Evolutionary conservation across 1,139 yeast species (phyloP).

Genomic region (Meyerozyma smithsonii): DNA sequence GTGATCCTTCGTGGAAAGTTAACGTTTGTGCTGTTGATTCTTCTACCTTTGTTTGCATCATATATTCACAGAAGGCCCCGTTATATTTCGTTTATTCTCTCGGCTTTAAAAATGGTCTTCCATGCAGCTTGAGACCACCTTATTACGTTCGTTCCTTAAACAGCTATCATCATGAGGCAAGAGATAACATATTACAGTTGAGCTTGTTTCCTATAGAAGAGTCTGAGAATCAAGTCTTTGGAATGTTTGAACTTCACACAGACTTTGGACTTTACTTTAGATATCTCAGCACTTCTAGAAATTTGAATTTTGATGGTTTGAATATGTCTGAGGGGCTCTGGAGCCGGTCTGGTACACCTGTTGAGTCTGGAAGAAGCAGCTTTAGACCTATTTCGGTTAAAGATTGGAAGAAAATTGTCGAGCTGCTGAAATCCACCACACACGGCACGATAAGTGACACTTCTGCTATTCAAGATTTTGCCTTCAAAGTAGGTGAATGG

Average conservation of each 20-base stretch:
- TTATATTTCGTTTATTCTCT: slow-evolving; percentile 41
- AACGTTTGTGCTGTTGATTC: slow-evolving; percentile 18
- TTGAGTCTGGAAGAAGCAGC: slow-evolving; percentile 7
- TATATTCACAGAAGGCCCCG: slow-evolving; percentile 41
- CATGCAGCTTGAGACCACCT: slow-evolving; percentile 41
- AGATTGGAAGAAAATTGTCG: slow-evolving; percentile 3
- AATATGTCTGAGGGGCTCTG: neutral
- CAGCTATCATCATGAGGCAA: slow-evolving; percentile 8
- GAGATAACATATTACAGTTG: slow-evolving; percentile 14
- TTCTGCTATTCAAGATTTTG: slow-evolving; percentile 23
- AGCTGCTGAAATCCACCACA: slow-evolving; percentile 10
- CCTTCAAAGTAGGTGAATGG: slow-evolving; percentile 27
- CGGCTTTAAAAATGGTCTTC: slow-evolving; percentile 31
- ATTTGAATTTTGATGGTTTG: neutral
- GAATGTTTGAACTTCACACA: slow-evolving; percentile 18
- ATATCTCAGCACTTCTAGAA: slow-evolving; percentile 8
- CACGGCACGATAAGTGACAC: neutral
- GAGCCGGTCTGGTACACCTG: slow-evolving; percentile 1
- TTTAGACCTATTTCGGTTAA: slow-evolving; percentile 6
- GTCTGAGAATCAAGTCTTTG: slow-evolving; percentile 8
- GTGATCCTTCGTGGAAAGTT: slow-evolving; percentile 53
- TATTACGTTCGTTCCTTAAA: slow-evolving; percentile 16
- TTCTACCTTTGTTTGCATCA: slow-evolving; percentile 25
- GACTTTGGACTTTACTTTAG: slow-evolving; percentile 10
- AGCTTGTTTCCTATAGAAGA: slow-evolving; percentile 8